Evolutionary conservation across 1,284 basidiomycete genomes (phyloP).

Genomic region (Ceratobasidium sp.): DNA sequence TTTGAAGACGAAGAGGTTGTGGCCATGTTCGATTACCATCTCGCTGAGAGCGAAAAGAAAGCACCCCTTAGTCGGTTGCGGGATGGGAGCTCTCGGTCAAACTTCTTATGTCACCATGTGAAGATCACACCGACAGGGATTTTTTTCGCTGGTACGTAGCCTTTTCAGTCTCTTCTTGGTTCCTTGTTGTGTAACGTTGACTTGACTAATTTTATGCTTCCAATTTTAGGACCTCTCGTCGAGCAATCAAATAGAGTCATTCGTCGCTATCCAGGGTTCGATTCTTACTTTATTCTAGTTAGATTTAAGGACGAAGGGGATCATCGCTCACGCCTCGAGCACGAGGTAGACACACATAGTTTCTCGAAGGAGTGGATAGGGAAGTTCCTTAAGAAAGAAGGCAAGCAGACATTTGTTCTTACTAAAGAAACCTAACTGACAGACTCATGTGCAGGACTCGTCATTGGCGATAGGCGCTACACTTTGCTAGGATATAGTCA

Average conservation of each 20-base stretch:
- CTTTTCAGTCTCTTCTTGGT: too few relatives aligned
- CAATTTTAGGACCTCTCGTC: conserved; percentile 33
- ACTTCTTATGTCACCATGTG: conserved; percentile 33
- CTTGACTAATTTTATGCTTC: neutral
- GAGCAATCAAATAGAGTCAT: conserved; percentile 47
- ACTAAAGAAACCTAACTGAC: neutral
- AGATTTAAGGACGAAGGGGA: conserved; percentile 45
- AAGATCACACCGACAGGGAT: conserved; percentile 40
- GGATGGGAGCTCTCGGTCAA: neutral
- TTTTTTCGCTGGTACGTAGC: conserved; percentile 17
- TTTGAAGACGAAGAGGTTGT: conserved; percentile 19
- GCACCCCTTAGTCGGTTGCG: neutral
- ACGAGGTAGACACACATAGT: conserved; percentile 41
- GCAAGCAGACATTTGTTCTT: neutral
- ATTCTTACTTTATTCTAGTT: conserved; percentile 46
- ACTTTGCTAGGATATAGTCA: conserved; percentile 40
- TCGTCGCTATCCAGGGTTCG: conserved; percentile 31
- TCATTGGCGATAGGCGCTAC: conserved; percentile 31
- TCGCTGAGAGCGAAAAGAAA: conserved; percentile 5
- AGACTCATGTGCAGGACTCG: conserved; percentile 21
- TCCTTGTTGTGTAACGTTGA: neutral
- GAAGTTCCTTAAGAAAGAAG: conserved; percentile 29
- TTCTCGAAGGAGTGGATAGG: conserved; percentile 38
- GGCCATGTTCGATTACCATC: neutral
- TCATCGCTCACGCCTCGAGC: conserved; percentile 30